These are phyloP conservation scores for Citrus medica DNA, from an alignment of 345 rosid species.

Conservation along the genomic window DNA sequence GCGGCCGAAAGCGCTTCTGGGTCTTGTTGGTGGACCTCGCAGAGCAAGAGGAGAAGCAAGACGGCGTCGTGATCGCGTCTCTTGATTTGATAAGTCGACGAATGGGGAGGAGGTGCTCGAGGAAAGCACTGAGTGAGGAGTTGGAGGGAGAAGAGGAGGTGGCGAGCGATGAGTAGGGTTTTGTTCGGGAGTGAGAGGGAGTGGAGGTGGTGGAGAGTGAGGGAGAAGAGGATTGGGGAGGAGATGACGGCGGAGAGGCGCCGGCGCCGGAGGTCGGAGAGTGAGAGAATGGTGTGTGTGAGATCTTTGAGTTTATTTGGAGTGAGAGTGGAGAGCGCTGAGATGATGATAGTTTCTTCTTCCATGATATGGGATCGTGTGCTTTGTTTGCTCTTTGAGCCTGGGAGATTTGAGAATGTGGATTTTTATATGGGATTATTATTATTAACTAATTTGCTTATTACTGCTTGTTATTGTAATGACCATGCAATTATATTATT, in stretches of 20 bases:
- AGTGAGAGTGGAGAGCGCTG: constrained; percentile 60
- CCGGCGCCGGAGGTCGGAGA: constrained; percentile 49
- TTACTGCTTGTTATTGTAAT: background rate
- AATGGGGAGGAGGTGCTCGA: constrained; percentile 11
- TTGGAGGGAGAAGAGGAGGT: constrained; percentile 75
- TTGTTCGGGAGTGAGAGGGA: constrained; percentile 65
- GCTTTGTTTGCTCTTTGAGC: constrained; percentile 1
- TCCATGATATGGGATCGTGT: constrained; percentile 42
- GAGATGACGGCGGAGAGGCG: constrained; percentile 72
- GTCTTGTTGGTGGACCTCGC: constrained; percentile 62
- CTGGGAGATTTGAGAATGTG: constrained; percentile 19
- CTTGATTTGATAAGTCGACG: constrained; percentile 16
- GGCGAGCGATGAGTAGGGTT: constrained; percentile 72
- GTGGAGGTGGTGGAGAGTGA: constrained; percentile 75
- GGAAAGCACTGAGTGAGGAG: constrained; percentile 48
- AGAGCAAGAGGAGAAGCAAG: constrained; percentile 77
- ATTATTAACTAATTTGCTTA: background rate
- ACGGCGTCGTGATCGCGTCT: constrained; percentile 76
- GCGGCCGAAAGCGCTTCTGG: constrained; percentile 49
- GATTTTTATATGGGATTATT: constrained; percentile 11
- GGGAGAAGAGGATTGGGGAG: constrained; percentile 69
- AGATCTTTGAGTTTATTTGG: constrained; percentile 49
- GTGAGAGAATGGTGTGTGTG: constrained; percentile 45
- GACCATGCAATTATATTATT: background rate
- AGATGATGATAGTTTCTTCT: constrained; percentile 42